These are phyloP conservation scores for Penicillium canariense DNA, from an alignment of 495 filamentous ascomycete species.

Conservation along the genomic window DNA sequence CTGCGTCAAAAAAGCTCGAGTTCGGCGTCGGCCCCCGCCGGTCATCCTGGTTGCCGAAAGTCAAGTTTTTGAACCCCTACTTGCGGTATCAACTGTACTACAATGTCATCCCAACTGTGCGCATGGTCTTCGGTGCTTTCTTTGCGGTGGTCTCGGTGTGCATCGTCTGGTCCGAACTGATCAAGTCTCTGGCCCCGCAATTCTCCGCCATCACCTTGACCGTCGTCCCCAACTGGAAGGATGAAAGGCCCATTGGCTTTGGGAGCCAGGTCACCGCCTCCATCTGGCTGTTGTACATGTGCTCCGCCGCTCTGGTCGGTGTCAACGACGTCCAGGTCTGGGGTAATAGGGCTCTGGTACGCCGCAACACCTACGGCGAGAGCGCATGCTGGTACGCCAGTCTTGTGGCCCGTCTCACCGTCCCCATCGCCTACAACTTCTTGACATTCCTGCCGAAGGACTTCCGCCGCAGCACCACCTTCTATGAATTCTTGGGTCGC, in stretches of 20 bases:
- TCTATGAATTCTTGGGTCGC: constrained; percentile 81
- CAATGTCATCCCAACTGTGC: constrained; percentile 63
- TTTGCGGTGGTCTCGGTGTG: constrained; percentile 72
- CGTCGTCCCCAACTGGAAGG: constrained; percentile 72
- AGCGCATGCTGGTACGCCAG: constrained; percentile 92
- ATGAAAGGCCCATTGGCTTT: constrained; percentile 71
- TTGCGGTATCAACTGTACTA: constrained; percentile 76
- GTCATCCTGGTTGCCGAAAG: constrained; percentile 52
- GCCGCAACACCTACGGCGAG: constrained; percentile 84
- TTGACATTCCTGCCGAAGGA: constrained; percentile 74
- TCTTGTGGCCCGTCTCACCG: constrained; percentile 84
- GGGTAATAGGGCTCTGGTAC: constrained; percentile 88
- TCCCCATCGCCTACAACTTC: constrained; percentile 94
- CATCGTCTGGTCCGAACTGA: constrained; percentile 88
- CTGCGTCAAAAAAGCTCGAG: constrained; percentile 74
- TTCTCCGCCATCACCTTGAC: constrained; percentile 82
- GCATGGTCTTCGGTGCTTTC: constrained; percentile 58
- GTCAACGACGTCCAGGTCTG: constrained; percentile 90
- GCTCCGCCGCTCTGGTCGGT: constrained; percentile 75
- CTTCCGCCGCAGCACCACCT: constrained; percentile 69
- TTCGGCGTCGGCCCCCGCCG: constrained; percentile 60
- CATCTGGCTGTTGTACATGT: constrained; percentile 93
- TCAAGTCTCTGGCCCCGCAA: constrained; percentile 71
- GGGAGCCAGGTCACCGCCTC: constrained; percentile 80
- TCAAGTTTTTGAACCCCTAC: constrained; percentile 72